Conservation (phyloP, 164 flowering plant genomes). For the Macadamia tetraphylla region DNA sequence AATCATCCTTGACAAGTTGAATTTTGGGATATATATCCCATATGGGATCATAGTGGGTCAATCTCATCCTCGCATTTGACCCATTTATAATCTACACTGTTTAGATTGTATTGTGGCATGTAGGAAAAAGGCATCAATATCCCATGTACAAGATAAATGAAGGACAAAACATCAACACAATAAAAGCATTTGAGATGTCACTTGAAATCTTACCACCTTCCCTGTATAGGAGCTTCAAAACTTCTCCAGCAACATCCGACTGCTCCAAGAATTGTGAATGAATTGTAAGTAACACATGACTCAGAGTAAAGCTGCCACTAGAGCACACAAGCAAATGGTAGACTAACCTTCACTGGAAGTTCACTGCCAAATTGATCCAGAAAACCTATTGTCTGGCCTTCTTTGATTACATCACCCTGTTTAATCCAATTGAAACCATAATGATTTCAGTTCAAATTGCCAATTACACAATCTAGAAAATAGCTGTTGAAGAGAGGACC, state of each 20-base stretch:
- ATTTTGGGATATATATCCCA: too few species aligned
- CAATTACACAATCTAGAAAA: too few species aligned
- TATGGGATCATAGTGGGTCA: too few species aligned
- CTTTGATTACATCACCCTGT: slow-evolving; percentile 82
- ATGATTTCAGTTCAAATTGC: too few species aligned
- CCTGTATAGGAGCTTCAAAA: slow-evolving; percentile 55
- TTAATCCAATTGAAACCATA: background rate
- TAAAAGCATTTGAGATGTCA: background rate
- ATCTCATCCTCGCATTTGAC: too few species aligned
- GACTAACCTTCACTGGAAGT: slow-evolving; percentile 70
- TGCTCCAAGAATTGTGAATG: slow-evolving; percentile 30
- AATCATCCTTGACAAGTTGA: too few species aligned
- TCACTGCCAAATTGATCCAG: slow-evolving; percentile 83
- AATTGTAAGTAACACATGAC: slow-evolving; percentile 1
- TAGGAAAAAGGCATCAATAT: too few species aligned
- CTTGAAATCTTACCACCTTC: slow-evolving; percentile 66
- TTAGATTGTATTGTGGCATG: too few species aligned
- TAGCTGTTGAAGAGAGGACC: too few species aligned
- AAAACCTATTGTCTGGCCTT: slow-evolving; percentile 82
- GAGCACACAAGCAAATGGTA: background rate
- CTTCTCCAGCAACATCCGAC: slow-evolving; percentile 89
- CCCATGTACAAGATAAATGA: too few species aligned
- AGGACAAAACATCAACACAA: background rate
- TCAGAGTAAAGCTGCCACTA: background rate
- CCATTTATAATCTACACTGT: too few species aligned